phyloP scores from a whole-genome alignment of 768 basidiomycete genomes.

The Lactifluus rugatus region DNA sequence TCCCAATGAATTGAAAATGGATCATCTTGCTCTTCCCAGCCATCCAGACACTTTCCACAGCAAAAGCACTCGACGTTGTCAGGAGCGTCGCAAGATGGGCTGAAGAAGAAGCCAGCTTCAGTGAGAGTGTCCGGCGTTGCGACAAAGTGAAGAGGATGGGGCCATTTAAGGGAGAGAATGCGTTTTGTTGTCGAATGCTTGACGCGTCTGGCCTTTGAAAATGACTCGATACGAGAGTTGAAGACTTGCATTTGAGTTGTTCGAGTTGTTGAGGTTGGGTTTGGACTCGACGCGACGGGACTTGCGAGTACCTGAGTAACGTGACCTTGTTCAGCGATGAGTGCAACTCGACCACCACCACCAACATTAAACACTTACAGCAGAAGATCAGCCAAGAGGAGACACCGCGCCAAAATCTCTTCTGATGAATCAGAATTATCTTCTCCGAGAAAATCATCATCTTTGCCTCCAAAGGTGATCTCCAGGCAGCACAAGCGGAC shows the following conservation, averaged over 20 bases:
- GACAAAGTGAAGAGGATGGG: conserved; percentile 52
- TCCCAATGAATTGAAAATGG: conserved; percentile 75
- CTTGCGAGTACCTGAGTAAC: background rate
- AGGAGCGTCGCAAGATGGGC: conserved; percentile 52
- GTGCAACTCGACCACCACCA: background rate
- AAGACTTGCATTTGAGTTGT: conserved; percentile 11
- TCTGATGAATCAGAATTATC: conserved; percentile 6
- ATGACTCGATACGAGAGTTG: conserved; percentile 50
- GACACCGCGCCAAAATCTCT: background rate
- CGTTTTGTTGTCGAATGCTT: conserved; percentile 42
- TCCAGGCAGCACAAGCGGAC: background rate
- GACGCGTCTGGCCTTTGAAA: conserved; percentile 50
- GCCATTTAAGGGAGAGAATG: conserved; percentile 56
- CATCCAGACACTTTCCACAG: conserved; percentile 72
- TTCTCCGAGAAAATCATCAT: conserved; percentile 26
- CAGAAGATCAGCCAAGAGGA: background rate
- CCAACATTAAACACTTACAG: conserved; percentile 2
- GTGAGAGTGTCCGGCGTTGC: conserved; percentile 72
- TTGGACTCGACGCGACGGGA: background rate
- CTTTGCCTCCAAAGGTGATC: background rate
- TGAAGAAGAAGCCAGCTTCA: conserved; percentile 84
- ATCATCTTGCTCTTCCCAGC: conserved; percentile 81
- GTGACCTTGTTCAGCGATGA: conserved; percentile 4
- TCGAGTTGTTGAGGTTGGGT: background rate
- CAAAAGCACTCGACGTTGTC: conserved; percentile 80